Evolutionary conservation across 2,329 filamentous ascomycete genomes (phyloP).

Genomic region (Akanthomyces uredinophilus): DNA sequence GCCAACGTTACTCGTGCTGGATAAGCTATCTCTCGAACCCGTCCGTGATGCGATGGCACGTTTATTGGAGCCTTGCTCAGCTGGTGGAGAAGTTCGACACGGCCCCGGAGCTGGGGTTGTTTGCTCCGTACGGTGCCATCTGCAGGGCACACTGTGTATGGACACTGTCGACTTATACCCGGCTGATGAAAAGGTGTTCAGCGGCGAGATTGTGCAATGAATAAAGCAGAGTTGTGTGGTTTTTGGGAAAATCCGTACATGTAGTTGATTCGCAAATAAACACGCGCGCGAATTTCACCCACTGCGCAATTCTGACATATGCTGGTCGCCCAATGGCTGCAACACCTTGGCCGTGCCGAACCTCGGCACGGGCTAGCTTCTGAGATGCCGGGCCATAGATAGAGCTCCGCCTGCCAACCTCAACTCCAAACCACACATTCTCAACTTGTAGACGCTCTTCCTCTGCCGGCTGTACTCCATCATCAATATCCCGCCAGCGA

Average conservation of each 20-base stretch:
- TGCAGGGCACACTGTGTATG: background rate
- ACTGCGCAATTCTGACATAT: background rate
- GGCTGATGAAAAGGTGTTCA: background rate
- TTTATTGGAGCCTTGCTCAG: background rate
- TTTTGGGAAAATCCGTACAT: too few species aligned
- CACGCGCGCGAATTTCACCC: too few species aligned
- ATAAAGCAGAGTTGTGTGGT: background rate
- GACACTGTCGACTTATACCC: constrained; percentile 10
- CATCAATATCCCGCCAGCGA: background rate
- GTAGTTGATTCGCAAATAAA: too few species aligned
- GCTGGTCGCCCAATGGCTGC: background rate
- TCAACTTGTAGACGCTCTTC: background rate
- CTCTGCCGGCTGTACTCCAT: background rate
- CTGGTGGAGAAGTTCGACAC: constrained; percentile 3
- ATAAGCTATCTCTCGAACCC: background rate
- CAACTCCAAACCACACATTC: background rate
- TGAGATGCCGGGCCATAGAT: background rate
- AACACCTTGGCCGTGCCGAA: background rate
- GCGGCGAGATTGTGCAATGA: background rate
- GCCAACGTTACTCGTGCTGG: background rate
- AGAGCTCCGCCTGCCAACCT: background rate
- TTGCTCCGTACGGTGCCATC: constrained; percentile 6
- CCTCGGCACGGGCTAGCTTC: background rate
- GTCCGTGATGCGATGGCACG: background rate
- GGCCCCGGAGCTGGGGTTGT: background rate